A percentile compares a stretch with the other conserved stretches of the same genome.
Conservation (phyloP, 495 filamentous ascomycete species). For the Podospora pseudopauciseta region DNA sequence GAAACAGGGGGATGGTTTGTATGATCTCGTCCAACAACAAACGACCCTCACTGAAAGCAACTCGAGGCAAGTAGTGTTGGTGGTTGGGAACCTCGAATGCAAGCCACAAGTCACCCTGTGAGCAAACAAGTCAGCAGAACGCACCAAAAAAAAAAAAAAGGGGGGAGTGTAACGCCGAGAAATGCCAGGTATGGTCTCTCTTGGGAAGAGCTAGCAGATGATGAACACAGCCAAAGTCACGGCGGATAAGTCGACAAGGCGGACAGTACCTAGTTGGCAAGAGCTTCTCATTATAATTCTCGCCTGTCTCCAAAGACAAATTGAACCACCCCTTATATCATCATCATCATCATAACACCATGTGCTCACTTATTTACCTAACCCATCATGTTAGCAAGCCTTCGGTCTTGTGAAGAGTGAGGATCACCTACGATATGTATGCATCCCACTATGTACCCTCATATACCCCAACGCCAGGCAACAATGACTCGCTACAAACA, state of each 20-base stretch:
- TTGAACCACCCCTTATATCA: background rate
- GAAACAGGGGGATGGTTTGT: no score
- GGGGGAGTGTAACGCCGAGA: background rate
- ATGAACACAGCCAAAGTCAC: background rate
- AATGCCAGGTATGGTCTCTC: background rate
- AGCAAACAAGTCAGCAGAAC: background rate
- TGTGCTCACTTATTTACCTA: background rate
- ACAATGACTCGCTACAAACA: background rate
- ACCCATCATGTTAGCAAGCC: background rate
- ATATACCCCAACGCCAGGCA: background rate
- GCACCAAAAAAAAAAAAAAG: background rate
- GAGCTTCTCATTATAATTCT: background rate
- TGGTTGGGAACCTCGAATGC: background rate
- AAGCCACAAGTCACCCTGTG: background rate
- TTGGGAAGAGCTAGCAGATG: background rate
- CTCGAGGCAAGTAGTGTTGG: background rate
- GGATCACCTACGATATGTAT: background rate
- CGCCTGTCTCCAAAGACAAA: background rate
- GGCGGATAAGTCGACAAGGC: no score
- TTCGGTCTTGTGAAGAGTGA: background rate
- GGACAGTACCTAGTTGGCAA: background rate
- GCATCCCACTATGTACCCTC: background rate
- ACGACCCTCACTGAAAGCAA: no score
- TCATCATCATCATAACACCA: background rate
- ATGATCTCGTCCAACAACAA: no score